A percentile compares a stretch with the other conserved stretches of the same genome.
Conservation (phyloP, 192 early-diverging fungal species). For the Rhizoclosmatium globosum region DNA sequence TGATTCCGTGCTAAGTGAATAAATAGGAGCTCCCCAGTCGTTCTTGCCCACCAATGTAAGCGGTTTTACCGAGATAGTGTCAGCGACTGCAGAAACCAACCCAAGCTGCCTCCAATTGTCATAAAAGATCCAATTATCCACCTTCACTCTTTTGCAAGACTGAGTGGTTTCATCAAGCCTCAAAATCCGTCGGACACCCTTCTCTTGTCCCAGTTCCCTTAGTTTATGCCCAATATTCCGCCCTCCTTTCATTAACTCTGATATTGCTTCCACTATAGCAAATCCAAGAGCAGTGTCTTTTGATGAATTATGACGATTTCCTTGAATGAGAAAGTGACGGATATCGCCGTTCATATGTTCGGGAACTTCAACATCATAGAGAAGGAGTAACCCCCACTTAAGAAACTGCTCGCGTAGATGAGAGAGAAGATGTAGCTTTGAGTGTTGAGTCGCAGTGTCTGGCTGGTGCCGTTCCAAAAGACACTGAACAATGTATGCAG, state of each 20-base stretch:
- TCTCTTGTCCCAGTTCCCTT: not conserved
- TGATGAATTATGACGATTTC: not conserved
- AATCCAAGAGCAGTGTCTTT: not conserved
- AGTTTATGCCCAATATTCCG: not conserved
- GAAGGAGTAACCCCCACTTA: not conserved
- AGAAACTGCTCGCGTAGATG: slow-evolving; percentile 3
- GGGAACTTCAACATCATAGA: slow-evolving; percentile 9
- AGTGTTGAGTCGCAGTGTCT: not conserved
- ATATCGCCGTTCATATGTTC: slow-evolving; percentile 25
- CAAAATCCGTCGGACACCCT: not conserved
- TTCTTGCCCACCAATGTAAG: not conserved
- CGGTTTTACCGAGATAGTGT: not conserved
- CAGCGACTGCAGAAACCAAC: not conserved
- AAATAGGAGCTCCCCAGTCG: not conserved
- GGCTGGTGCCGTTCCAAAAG: not conserved
- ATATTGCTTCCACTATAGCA: not conserved
- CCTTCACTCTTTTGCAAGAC: not conserved
- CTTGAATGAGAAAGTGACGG: not conserved
- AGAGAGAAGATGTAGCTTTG: slow-evolving; percentile 2
- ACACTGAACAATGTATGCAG: not conserved
- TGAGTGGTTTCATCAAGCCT: not conserved
- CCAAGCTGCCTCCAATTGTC: slow-evolving; percentile 1
- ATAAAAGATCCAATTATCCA: not conserved
- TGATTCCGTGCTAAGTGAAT: not conserved
- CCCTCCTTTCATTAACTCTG: not conserved